A percentile compares a stretch with the other conserved stretches of the same genome.
phyloP scores from a whole-genome alignment of 2,329 filamentous ascomycete genomes.

The Calycina herbarum region DNA sequence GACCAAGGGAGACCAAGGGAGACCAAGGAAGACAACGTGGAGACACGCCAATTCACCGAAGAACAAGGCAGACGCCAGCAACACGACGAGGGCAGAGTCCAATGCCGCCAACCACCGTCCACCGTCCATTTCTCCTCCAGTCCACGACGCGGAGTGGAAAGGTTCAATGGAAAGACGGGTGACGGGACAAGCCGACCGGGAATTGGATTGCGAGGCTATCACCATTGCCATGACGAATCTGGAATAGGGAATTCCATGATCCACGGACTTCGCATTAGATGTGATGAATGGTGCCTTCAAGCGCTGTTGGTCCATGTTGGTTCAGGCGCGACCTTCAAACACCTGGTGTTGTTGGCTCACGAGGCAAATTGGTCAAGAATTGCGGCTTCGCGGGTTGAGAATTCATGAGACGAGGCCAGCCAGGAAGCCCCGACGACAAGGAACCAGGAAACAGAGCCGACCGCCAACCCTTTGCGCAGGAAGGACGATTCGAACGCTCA shows the following conservation, averaged over 20 bases:
- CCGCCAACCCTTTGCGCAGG: not conserved
- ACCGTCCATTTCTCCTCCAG: not conserved
- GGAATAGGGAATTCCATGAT: not conserved
- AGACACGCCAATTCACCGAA: constrained; percentile 1
- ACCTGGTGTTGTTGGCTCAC: not conserved
- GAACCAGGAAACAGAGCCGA: not conserved
- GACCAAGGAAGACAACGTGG: constrained; percentile 3
- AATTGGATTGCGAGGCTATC: constrained; percentile 2
- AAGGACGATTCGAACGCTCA: constrained; percentile 7
- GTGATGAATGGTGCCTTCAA: constrained; percentile 2
- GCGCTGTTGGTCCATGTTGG: not conserved
- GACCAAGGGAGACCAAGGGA: not conserved
- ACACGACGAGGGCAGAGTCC: not conserved
- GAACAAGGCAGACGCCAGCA: constrained; percentile 3
- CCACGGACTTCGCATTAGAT: not conserved
- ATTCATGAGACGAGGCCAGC: constrained; percentile 3
- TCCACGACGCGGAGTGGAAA: not conserved
- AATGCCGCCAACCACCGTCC: not conserved
- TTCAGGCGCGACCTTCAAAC: constrained; percentile 1
- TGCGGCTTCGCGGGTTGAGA: not conserved
- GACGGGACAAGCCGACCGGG: constrained; percentile 17
- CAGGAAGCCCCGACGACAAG: constrained; percentile 6
- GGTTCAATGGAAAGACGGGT: constrained; percentile 5
- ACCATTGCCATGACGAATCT: not conserved
- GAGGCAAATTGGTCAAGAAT: not conserved